Evolutionary conservation across 805 yeast species (phyloP), one percentile per base, ranked within the genome.

Genomic region (Blastobotrys robertii): DNA sequence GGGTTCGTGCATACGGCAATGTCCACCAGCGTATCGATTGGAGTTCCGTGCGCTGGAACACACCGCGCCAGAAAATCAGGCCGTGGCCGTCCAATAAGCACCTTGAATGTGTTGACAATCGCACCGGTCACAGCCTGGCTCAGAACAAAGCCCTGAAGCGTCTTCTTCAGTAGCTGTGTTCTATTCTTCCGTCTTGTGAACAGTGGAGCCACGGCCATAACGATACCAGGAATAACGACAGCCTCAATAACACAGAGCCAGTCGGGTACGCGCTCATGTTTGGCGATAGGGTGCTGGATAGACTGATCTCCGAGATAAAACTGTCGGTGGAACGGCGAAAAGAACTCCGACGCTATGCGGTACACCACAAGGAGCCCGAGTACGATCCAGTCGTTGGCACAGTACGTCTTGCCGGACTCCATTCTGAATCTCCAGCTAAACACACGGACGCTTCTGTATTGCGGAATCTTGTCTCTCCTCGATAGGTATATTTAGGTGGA

Each of bases 11-110:
- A 67, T 3, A 60, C 64, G 13, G 54, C 64, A 15, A 53, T 45
- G 6, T 55, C 43, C 11, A 62, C 60, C 25, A 56, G 54, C 13
- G 36, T 50, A 44, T 57, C 52, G 8, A 64, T 51, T 1, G 87
- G 80, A 0, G 88, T 71, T 39, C 66, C 79, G 1, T 63, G 46
- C 9, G 64, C 66, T 3, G 96, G 96, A 14, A 70, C 57, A 60
- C 97, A 90, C 52, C 97, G 72, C 4, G 87, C 84, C 41, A 90
- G 63, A 58, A 88, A 84, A 62, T 90, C 98, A 0, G 98, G 98
- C 46, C 98, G 70, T 48, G 81, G 84, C 57, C 96, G 74, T 3
- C 96, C 97, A 43, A 90, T 76, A 77, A 84, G 77, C 56, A 81
- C 78, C 65, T 90, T 90, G 46, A 85, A 58, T 11, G 79, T 66